Conservation (phyloP, 257 asterid species). For the Verbena officinalis region DNA sequence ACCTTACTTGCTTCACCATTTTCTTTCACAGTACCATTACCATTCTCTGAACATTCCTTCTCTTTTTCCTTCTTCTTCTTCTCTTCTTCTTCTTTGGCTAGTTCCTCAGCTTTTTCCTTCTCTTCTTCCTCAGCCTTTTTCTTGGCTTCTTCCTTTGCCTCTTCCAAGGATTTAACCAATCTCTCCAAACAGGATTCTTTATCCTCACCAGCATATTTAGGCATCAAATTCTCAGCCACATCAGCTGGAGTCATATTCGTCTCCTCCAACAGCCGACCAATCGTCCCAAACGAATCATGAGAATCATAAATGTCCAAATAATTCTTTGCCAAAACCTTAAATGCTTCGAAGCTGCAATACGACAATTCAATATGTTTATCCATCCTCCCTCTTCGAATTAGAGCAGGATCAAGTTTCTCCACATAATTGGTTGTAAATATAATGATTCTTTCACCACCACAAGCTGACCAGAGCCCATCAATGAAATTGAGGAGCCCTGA, state of each 20-base stretch:
- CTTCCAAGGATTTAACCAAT: constrained; percentile 46
- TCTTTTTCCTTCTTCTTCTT: constrained; percentile 19
- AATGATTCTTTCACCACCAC: constrained; percentile 57
- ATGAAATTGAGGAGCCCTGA: constrained; percentile 71
- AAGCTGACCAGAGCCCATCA: constrained; percentile 72
- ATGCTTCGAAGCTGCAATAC: constrained; percentile 51
- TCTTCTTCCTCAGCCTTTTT: constrained; percentile 41
- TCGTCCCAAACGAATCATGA: constrained; percentile 37
- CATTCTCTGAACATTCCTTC: not conserved
- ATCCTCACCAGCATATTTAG: constrained; percentile 40
- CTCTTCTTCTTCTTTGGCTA: constrained; percentile 28
- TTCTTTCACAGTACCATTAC: constrained; percentile 21
- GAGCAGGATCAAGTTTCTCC: constrained; percentile 62
- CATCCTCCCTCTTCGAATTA: constrained; percentile 66
- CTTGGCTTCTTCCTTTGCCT: constrained; percentile 34
- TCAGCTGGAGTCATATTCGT: constrained; percentile 48
- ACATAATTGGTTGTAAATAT: constrained; percentile 62
- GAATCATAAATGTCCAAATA: constrained; percentile 28
- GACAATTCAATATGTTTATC: constrained; percentile 57
- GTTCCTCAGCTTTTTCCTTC: constrained; percentile 31
- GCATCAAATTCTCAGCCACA: constrained; percentile 60
- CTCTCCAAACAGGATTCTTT: constrained; percentile 38
- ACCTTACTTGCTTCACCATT: not conserved
- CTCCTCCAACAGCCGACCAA: constrained; percentile 35
- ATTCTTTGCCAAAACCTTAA: constrained; percentile 40